A percentile compares a stretch with the other conserved stretches of the same genome.
These are phyloP conservation scores for Solanum pimpinellifolium DNA, from an alignment of 257 asterid species.

Conservation along the genomic window DNA sequence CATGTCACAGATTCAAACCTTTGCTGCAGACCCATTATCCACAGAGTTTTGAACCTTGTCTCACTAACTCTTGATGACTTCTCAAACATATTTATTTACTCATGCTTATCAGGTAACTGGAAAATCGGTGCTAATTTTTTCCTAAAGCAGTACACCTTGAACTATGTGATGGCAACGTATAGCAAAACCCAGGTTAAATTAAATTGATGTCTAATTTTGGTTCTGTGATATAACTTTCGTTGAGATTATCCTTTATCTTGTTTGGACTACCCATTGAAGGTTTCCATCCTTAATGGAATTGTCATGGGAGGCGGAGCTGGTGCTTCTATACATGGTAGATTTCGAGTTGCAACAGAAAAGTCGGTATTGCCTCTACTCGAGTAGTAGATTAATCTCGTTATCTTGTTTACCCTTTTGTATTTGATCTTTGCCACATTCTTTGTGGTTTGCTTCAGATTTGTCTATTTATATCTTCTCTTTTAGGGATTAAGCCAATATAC, in stretches of 20 bases:
- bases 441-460: background rate
- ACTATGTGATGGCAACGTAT: constrained; percentile 72
- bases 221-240: background rate
- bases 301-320: constrained; percentile 99
- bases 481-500: background rate
- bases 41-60: background rate
- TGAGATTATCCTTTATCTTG: background rate
- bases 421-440: background rate
- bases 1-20: background rate
- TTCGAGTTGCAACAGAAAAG: constrained; percentile 82
- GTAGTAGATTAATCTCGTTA: background rate
- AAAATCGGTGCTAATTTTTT: constrained; percentile 45
- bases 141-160: constrained; percentile 41
- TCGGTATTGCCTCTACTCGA: constrained; percentile 32
- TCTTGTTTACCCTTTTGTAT: background rate
- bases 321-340: constrained; percentile 77
- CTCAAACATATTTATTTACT: background rate
- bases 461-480: background rate
- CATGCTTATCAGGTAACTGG: constrained; percentile 55
- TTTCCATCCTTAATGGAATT: constrained; percentile 85
- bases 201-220: background rate
- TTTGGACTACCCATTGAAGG: constrained; percentile 23
- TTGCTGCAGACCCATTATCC: background rate
- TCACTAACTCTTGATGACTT: too few relatives aligned
- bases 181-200: constrained; percentile 65